Evolutionary conservation across 2,329 filamentous ascomycete species (phyloP), one percentile per base, ranked within the genome.

Genomic region (Bretziella fagacearum): DNA sequence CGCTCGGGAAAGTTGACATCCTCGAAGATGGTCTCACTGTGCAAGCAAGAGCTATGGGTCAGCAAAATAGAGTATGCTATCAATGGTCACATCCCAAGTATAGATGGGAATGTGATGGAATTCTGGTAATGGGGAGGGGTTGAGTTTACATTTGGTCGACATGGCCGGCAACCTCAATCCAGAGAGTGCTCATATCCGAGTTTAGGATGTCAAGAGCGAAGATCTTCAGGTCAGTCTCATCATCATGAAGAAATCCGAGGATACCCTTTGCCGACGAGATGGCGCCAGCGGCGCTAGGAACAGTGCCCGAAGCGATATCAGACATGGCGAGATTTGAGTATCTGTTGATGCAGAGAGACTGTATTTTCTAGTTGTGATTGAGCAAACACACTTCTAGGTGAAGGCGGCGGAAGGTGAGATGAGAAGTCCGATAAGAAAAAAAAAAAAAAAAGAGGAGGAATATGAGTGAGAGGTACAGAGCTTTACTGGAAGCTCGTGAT

Each of bases 161-260:
- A 51, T 85, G 82, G 49, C 81, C 84, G 46, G 91, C 89, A 53
- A 98, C 87, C 65, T 98, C 91, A 52, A 87, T 93, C 91, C 91
- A 98, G 56, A 98, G 77, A 53, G 89, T 82, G 63, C 96, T 87
- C 58, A 98, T 93, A 60, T 96, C 84, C 57, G 91, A 83, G 65
- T 98, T 94, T 59, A 98, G 76, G 55, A 84, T 87, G 67, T 94
- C 84, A 55, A 98, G 73, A 54, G 91, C 91, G 62, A 95, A 98
- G 56, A 89, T 78, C 71, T 86, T 87, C 64, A 98, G 79, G 65
- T 93, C 85, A 49, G 83, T 76, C 65, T 96, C 91, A 57, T 93
- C 86, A 62, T 98, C 91, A 55, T 85, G 82, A 53, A 98, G 76
- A 64, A 95, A 95, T 67, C 86, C 89, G 61, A 98, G 77, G 51